Percentiles rank a stretch among this genome's conserved stretches.
These are phyloP conservation scores for Auriculariales sp. DNA, from an alignment of 768 basidiomycete genomes.

Conservation along the genomic window DNA sequence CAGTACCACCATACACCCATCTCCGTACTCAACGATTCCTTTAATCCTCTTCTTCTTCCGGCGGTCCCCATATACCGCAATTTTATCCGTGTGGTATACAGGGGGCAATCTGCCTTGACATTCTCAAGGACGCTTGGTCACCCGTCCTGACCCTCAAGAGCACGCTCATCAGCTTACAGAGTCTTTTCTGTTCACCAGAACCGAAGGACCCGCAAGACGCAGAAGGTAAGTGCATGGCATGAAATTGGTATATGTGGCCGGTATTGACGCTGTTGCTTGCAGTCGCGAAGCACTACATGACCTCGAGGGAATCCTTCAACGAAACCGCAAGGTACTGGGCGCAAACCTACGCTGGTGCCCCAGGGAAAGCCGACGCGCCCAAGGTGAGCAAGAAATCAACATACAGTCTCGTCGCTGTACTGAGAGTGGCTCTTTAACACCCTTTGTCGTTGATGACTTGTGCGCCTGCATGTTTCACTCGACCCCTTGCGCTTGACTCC, in stretches of 20 bases:
- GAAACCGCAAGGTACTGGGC: conserved; percentile 93
- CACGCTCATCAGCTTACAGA: conserved; percentile 88
- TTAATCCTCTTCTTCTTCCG: too few species aligned
- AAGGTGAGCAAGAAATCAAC: too few species aligned
- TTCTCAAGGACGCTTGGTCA: conserved; percentile 76
- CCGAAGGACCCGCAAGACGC: conserved; percentile 96
- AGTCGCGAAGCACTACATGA: conserved; percentile 93
- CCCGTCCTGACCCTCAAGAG: conserved; percentile 93
- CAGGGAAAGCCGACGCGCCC: conserved; percentile 23
- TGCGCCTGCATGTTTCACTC: conserved; percentile 7
- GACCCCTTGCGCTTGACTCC: background rate
- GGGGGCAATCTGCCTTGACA: conserved; percentile 19
- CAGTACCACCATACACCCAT: too few species aligned
- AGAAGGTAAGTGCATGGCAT: conserved; percentile 46
- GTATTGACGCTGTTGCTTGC: background rate
- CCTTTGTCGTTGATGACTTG: background rate
- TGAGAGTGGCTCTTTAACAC: too few species aligned
- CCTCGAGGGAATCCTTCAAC: conserved; percentile 74
- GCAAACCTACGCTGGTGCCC: conserved; percentile 75
- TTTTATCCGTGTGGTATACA: too few species aligned
- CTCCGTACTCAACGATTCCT: too few species aligned
- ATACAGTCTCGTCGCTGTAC: too few species aligned
- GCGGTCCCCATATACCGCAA: too few species aligned
- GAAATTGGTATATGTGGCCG: too few species aligned
- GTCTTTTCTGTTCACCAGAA: conserved; percentile 83